These are phyloP conservation scores for Agapanthus africanus DNA, from an alignment of 106 monocot genomes.

Conservation along the genomic window DNA sequence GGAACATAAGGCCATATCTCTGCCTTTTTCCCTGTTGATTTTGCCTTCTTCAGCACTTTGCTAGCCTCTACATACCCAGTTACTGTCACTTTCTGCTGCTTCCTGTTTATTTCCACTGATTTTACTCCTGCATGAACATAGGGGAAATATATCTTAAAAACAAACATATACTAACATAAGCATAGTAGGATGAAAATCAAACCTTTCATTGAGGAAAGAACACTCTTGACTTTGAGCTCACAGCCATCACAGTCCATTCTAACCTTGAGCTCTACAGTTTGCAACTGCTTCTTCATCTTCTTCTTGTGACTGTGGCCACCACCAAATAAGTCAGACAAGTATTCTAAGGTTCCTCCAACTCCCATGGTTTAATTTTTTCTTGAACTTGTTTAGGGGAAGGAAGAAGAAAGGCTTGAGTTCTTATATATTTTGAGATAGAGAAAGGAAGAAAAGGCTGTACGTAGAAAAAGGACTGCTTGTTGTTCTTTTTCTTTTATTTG, in stretches of 20 bases:
- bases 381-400: neutral
- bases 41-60: constrained; percentile 41
- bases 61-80: constrained; percentile 29
- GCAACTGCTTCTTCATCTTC: constrained; percentile 28
- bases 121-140: constrained; percentile 23
- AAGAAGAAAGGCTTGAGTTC: neutral
- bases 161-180: too few species aligned
- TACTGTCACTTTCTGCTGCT: constrained; percentile 39
- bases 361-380: neutral
- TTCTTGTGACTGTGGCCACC: constrained; percentile 7
- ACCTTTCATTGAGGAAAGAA: constrained; percentile 43
- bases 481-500: too few species aligned
- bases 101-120: constrained; percentile 29
- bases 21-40: constrained; percentile 33
- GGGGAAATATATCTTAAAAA: too few species aligned
- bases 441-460: too few species aligned
- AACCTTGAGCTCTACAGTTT: constrained; percentile 47
- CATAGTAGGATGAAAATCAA: neutral
- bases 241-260: constrained; percentile 54
- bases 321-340: constrained; percentile 24
- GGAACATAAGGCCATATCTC: constrained; percentile 51
- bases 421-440: too few species aligned
- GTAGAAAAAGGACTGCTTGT: too few species aligned
- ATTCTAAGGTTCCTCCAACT: constrained; percentile 16
- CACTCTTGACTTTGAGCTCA: constrained; percentile 39